Base-by-base conservation (phyloP, 345 rosid species). In the Brassica juncea region DNA sequence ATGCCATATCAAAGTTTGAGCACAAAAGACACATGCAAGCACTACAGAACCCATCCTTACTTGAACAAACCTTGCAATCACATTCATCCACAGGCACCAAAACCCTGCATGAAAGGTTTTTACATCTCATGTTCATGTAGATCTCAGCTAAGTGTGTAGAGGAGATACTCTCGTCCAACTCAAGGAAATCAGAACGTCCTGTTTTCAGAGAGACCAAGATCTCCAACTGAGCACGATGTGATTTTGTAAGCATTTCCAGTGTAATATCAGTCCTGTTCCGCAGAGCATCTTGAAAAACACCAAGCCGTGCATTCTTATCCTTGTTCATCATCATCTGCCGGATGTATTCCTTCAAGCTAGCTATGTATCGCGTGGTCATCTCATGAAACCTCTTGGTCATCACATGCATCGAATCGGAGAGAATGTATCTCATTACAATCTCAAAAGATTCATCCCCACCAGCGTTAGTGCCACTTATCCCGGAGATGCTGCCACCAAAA, bases 21-120 rank as follows among this genome's bases (percentile, higher is more conserved):
- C 99, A 95, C 72, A 95, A 85, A 55, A 95, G 96, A 83, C 99
- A 95, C 99, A 93, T 95, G 74, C 99, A 95, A 35, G 85, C 79
- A 76, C 98, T 88, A 85, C 99, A 95, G 85, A 95, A 95, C 19
- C 99, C 99, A 78, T 70, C 90, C 85, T 83, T 92, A 80, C 86
- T 88, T 30, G 77, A 82, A 83, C 99, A 95, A 80, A 95, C 91
- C 84, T 84, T 89, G 88, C 99, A 95, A 78, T 93, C 93, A 68
- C 99, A 95, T 79, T 93, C 97, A 85, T 93, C 97, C 71, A 91
- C 97, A 79, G 97, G 99, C 82, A 95, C 72, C 78, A 80, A 81
- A 82, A 47, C 87, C 55, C 83, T 85, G 57, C 99, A 95, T 16
- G 85, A 76, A 35, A 86, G 87, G 86, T 95, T 95, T 85, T 89